Base-by-base conservation (phyloP, 345 rosid genomes). In the Pistacia atlantica region DNA sequence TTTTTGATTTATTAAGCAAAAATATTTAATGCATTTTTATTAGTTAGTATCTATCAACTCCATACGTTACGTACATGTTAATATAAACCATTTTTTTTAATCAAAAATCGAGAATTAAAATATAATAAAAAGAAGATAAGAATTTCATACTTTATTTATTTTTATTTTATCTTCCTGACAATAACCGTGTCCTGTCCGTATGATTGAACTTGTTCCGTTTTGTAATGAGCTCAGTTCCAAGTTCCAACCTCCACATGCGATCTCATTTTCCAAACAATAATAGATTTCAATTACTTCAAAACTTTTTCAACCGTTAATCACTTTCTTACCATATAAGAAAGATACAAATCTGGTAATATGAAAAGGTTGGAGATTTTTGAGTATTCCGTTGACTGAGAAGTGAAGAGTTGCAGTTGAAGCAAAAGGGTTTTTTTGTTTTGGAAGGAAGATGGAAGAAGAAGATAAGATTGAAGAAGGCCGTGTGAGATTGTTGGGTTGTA, bases 401-500 rank as follows among this genome's bases (percentile, higher is more conserved):
- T 57, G 52, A 51, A 63, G 42, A 35, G n/a, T 11, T 33, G 65
- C 14, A 2, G 14, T 71, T 58, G 54, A 28, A 17, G 3, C 22
- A 35, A 63, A 65, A 49, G 33, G 83, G 78, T 61, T 55, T 25
- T 25, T 25, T 66, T 54, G 65, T 11, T 16, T 56, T 67, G 72
- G 62, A 3, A 66, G 56, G 37, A 73, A 75, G 55, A 90, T 86
- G 92, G 93, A 82, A 55, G 93, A 79, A n/a, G 94, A 81, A 73
- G 91, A 95, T 78, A 73, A 86, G 82, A 93, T 96, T 75, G 95
- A 88, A 84, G 99, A 93, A 86, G 70, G 85, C 80, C 87, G 90
- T 28, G 78, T 73, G 48, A 79, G 87, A 65, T 75, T 85, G 80
- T 73, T 72, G 35, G 80, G 81, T 16, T 79, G 85, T 22, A 74